Conservation (phyloP, 176 grass and related monocot species). For the Avena insularis region DNA sequence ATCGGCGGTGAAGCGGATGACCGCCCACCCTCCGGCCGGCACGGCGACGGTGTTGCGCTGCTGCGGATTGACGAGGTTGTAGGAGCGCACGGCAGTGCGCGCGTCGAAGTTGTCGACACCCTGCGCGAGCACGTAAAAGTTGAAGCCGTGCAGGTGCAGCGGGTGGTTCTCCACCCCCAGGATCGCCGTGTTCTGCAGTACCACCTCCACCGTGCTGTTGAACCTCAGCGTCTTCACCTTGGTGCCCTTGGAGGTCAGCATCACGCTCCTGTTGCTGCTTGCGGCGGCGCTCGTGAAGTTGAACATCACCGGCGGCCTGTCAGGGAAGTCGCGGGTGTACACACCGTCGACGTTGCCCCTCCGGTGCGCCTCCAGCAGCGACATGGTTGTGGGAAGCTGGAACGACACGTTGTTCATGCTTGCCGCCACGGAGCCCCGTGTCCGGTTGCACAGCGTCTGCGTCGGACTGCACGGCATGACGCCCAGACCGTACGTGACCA, state of each 20-base stretch:
- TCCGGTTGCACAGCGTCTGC: constrained; percentile 65
- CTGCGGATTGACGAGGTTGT: constrained; percentile 58
- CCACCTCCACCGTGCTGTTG: constrained; percentile 69
- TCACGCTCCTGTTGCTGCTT: not conserved
- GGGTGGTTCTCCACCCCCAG: constrained; percentile 60
- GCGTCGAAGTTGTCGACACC: constrained; percentile 56
- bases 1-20: constrained; percentile 62
- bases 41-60: constrained; percentile 67
- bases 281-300: constrained; percentile 49
- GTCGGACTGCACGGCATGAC: constrained; percentile 39
- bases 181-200: constrained; percentile 72
- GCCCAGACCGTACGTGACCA: constrained; percentile 57
- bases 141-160: constrained; percentile 64
- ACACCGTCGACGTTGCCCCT: constrained; percentile 18
- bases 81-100: constrained; percentile 9
- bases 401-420: constrained; percentile 88
- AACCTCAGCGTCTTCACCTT: constrained; percentile 58
- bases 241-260: constrained; percentile 48
- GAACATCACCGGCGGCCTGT: constrained; percentile 51
- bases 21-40: constrained; percentile 55
- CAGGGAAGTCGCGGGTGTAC: constrained; percentile 69
- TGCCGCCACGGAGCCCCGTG: constrained; percentile 52
- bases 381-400: constrained; percentile 45
- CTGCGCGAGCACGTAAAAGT: constrained; percentile 59
- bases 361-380: constrained; percentile 59